Base-by-base conservation (phyloP, 805 yeast species). In the Metschnikowia reukaufii region DNA sequence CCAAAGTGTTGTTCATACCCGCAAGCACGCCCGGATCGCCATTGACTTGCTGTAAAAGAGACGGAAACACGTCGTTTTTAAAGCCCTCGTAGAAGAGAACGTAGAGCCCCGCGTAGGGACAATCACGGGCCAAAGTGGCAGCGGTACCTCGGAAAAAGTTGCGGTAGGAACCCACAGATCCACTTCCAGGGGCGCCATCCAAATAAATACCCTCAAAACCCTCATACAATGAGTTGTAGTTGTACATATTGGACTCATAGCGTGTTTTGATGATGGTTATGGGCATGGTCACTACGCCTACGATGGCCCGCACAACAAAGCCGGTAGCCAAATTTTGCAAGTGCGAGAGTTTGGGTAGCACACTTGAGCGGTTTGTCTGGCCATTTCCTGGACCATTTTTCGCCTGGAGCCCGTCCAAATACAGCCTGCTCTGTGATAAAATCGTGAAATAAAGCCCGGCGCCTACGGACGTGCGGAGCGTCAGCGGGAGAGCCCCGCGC, bases 71-170 rank as follows among this genome's bases (percentile, higher is more conserved):
- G 8, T 72, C 73, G 60, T 90, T 90, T 44, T 72, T 72, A 56
- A 83, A 74, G 48, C 83, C 76, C 61, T 92, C 97, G 65, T 92
- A 92, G 52, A 90, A 78, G 31, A 90, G 67, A 23, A 94, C 89
- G 59, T 94, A 92, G 4, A 94, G 61, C 0, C 99, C 99, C 6
- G 99, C 97, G 64, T 94, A 88, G 0, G 99, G 99, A 19, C 96
- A 95, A 67, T 94, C 99, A 52, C 99, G 70, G 10, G 88, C 77
- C 50, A 85, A 77, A 0, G 99, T 94, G 2, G 95, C 96, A 1
- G 86, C 82, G 57, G 86, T 86, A 0, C 99, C 99, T 50, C 81
- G 77, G 64, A 90, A 90, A 61, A 92, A 90, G 13, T 96, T 95
- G 17, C 65, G 60, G 0, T 82, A 32, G 0, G 90, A 63, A 5